These are phyloP conservation scores for Cutaneotrichosporon cyanovorans DNA, from an alignment of 1,284 basidiomycete genomes.

Conservation along the genomic window DNA sequence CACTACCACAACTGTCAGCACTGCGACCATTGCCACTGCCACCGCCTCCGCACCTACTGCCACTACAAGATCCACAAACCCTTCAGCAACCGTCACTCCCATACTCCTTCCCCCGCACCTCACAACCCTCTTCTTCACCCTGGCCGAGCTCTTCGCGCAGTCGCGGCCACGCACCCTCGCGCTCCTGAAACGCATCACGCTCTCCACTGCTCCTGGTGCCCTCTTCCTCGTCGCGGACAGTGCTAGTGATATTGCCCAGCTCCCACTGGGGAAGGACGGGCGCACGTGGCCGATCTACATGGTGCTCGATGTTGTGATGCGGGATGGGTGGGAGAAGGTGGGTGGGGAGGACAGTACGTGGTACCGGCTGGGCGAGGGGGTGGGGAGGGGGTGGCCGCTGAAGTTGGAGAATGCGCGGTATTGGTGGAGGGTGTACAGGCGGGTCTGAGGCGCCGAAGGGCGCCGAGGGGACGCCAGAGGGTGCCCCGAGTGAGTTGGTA, in stretches of 20 bases:
- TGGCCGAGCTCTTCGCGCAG: slow-evolving; percentile 46
- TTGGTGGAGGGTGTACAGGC: slow-evolving; percentile 42
- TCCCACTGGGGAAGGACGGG: slow-evolving; percentile 29
- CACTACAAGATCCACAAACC: not conserved
- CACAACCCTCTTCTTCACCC: slow-evolving; percentile 47
- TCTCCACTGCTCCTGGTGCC: slow-evolving; percentile 36
- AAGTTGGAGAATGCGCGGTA: slow-evolving; percentile 48
- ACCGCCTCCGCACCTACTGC: too few species aligned
- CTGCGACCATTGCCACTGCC: too few species aligned
- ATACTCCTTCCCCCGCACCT: slow-evolving; percentile 21
- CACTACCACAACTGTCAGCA: too few species aligned
- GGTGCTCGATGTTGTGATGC: slow-evolving; percentile 30
- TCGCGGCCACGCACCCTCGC: slow-evolving; percentile 41
- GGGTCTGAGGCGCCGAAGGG: slow-evolving; percentile 12
- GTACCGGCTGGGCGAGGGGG: slow-evolving; percentile 41
- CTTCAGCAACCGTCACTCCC: slow-evolving; percentile 3
- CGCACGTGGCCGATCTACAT: slow-evolving; percentile 40
- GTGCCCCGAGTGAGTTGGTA: too few species aligned
- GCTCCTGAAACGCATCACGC: slow-evolving; percentile 38
- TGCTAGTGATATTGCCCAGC: slow-evolving; percentile 41
- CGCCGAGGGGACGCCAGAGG: too few species aligned
- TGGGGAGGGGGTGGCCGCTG: slow-evolving; percentile 38
- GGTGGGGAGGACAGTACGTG: slow-evolving; percentile 39
- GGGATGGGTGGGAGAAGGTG: slow-evolving; percentile 33
- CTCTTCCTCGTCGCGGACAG: slow-evolving; percentile 46